Percentiles rank a stretch among this genome's conserved stretches.
Evolutionary conservation across 176 grass and related monocot species (phyloP).

Genomic region (Urochloa ruziziensis): DNA sequence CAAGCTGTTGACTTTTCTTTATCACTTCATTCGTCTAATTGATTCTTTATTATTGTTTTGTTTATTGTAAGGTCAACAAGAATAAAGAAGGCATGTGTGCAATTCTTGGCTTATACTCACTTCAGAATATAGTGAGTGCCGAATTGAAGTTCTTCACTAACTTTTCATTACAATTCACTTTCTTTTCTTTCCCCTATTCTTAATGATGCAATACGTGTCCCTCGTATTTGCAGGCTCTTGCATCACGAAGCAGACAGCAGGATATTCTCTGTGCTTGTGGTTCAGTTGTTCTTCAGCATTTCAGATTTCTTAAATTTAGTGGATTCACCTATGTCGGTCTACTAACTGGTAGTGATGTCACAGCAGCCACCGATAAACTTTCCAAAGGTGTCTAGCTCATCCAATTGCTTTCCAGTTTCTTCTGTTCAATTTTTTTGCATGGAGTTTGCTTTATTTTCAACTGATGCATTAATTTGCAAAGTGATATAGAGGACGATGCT

Average conservation of each 20-base stretch:
- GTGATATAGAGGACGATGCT: conserved; percentile 58
- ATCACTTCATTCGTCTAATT: conserved; percentile 17
- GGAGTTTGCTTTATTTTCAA: conserved; percentile 26
- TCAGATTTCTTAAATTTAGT: conserved; percentile 59
- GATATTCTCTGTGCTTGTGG: conserved; percentile 43
- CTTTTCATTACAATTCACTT: conserved; percentile 15
- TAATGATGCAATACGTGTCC: conserved; percentile 10
- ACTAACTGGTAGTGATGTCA: conserved; percentile 69
- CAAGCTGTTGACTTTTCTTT: not conserved
- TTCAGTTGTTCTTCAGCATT: conserved; percentile 62
- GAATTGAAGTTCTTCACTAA: not conserved
- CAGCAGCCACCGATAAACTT: conserved; percentile 46
- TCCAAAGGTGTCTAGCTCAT: conserved; percentile 56
- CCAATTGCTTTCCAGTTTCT: conserved; percentile 16
- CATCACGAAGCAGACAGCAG: conserved; percentile 51
- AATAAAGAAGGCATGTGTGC: conserved; percentile 62
- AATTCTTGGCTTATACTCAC: conserved; percentile 77
- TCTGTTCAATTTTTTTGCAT: not conserved
- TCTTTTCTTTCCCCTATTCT: not conserved
- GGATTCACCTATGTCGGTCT: conserved; percentile 70
- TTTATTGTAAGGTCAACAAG: conserved; percentile 39
- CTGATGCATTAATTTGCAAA: conserved; percentile 48
- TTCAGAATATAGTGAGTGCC: conserved; percentile 90
- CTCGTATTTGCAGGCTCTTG: conserved; percentile 61
- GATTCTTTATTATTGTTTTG: conserved; percentile 28